Percentiles rank a stretch among this genome's conserved stretches.
Evolutionary conservation across 345 rosid genomes (phyloP).

Genomic region (Jatropha curcas): DNA sequence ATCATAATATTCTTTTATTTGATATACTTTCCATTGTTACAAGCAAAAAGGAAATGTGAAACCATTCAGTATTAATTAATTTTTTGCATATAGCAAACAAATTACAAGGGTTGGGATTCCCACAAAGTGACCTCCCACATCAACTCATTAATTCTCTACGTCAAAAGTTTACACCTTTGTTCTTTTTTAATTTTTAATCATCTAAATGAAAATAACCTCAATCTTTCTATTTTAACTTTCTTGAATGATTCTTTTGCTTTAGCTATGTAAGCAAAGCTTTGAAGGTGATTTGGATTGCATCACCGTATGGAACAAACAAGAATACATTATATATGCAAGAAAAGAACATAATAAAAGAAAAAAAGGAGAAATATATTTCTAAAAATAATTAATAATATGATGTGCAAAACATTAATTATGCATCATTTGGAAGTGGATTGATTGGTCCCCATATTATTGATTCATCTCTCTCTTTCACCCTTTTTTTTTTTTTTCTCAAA

Average conservation of each 20-base stretch:
- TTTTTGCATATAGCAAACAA: neutral
- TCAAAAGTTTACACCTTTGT: neutral
- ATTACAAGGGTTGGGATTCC: constrained; percentile 10
- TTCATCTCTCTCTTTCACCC: neutral
- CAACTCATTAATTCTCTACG: neutral
- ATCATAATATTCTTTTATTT: neutral
- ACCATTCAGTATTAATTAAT: neutral
- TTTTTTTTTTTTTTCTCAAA: neutral
- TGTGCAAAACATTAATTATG: constrained; percentile 25
- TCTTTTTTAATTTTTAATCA: neutral
- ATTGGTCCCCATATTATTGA: constrained; percentile 5
- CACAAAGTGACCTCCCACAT: constrained; percentile 11
- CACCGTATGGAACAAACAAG: too few species aligned
- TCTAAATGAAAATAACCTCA: neutral
- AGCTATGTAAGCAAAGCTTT: too few species aligned
- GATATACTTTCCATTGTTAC: neutral
- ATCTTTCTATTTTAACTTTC: neutral
- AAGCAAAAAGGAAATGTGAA: neutral
- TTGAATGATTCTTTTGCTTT: neutral
- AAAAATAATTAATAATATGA: neutral
- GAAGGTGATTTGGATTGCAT: too few species aligned
- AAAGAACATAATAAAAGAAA: too few species aligned
- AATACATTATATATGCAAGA: too few species aligned
- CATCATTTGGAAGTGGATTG: constrained; percentile 22
- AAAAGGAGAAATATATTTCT: constrained; percentile 14